These are phyloP conservation scores for Neurospora sp. DNA, from an alignment of 495 filamentous ascomycete genomes.

Conservation along the genomic window DNA sequence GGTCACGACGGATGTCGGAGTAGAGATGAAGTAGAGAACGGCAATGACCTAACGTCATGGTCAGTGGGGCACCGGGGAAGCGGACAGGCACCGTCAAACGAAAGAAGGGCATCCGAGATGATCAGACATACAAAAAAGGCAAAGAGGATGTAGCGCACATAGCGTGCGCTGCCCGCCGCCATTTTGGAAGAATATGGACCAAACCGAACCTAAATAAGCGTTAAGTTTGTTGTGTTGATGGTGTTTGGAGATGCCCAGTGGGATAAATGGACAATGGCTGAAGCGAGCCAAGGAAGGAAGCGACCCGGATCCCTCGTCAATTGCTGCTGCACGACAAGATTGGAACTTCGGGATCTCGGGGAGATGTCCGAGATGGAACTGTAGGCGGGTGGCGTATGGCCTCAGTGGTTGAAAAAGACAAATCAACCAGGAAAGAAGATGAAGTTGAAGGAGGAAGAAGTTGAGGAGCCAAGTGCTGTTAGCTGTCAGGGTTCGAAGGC, in stretches of 20 bases:
- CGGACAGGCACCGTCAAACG: neutral
- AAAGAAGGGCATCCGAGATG: neutral
- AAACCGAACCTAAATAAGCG: neutral
- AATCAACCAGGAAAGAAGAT: neutral
- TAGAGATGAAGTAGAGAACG: conserved; percentile 71
- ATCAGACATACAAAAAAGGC: conserved; percentile 63
- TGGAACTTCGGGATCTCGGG: neutral
- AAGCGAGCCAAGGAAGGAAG: neutral
- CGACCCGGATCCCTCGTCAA: neutral
- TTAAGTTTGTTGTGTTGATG: neutral
- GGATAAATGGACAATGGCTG: neutral
- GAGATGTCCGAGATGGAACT: neutral
- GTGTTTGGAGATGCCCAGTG: neutral
- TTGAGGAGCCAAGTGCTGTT: neutral
- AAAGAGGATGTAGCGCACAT: conserved; percentile 81
- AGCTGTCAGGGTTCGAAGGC: neutral
- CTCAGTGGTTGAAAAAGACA: neutral
- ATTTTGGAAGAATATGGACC: conserved; percentile 31
- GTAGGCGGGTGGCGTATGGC: neutral
- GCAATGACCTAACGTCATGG: conserved; percentile 47
- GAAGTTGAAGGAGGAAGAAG: neutral
- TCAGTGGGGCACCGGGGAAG: conserved; percentile 5
- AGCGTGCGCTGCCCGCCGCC: conserved; percentile 56
- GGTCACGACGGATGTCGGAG: conserved; percentile 43
- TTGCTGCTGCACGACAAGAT: neutral